A percentile compares a stretch with the other conserved stretches of the same genome.
Conservation (phyloP, 2,329 filamentous ascomycete species). For the Xylariales sp. region DNA sequence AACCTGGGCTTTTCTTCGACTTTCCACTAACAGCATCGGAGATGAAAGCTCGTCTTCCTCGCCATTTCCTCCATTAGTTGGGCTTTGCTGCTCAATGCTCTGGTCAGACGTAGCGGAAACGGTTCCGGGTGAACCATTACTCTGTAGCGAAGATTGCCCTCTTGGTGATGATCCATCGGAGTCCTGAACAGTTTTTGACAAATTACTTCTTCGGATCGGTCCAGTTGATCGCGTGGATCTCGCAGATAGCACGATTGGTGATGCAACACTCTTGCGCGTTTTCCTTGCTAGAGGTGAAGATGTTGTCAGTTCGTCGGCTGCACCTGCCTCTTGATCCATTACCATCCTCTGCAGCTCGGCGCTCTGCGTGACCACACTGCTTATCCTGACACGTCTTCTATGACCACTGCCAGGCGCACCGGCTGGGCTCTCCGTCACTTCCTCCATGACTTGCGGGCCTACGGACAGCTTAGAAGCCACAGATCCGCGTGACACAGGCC, state of each 20-base stretch:
- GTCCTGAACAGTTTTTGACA: constrained; percentile 9
- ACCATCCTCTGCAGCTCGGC: constrained; percentile 38
- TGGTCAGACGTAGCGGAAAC: constrained; percentile 18
- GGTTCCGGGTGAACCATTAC: constrained; percentile 12
- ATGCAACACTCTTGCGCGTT: constrained; percentile 28
- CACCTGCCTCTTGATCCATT: constrained; percentile 22
- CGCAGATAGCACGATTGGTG: constrained; percentile 17
- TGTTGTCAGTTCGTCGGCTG: constrained; percentile 23
- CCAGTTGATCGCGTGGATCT: constrained; percentile 22
- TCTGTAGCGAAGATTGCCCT: constrained; percentile 14
- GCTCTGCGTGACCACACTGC: constrained; percentile 32
- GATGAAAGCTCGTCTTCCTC: constrained; percentile 19
- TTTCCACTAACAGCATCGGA: constrained; percentile 13
- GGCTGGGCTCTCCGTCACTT: constrained; percentile 49
- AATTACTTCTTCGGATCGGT: too few relatives aligned
- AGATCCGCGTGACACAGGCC: constrained; percentile 13
- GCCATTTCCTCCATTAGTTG: constrained; percentile 10
- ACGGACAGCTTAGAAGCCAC: constrained; percentile 13
- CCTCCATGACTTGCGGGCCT: constrained; percentile 25
- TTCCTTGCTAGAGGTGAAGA: constrained; percentile 42
- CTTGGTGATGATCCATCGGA: constrained; percentile 16
- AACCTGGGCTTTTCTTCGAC: constrained; percentile 7
- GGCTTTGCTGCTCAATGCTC: constrained; percentile 15
- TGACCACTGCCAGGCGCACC: constrained; percentile 53
- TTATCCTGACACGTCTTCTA: constrained; percentile 33